Base-by-base conservation (phyloP, 192 early-diverging fungal species). In the Podila verticillata region DNA sequence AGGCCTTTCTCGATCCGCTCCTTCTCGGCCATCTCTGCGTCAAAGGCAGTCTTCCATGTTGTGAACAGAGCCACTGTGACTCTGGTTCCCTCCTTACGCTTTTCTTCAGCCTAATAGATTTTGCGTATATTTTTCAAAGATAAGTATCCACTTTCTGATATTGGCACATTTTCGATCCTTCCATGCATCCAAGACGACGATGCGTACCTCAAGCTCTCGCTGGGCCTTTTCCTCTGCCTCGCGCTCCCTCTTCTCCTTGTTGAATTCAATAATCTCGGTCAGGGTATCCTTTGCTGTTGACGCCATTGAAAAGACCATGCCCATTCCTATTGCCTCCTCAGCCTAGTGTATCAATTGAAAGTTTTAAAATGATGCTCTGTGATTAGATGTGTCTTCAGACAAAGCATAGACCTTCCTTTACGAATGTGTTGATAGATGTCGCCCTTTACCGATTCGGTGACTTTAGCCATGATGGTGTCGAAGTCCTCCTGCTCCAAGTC, bases 251-350 rank as follows among this genome's bases (percentile, higher is more conserved):
- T 66, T 83, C n/a, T 83, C 87, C 47, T 85, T 84, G 63, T 88
- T 87, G 36, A 86, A 86, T 10, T 66, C 17, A 4, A 96, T 85
- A 32, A 92, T 72, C 57, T 88, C 81, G 58, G 88, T 90, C 29
- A 95, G 68, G 0, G 70, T 73, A 68, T 99, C 97, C 72, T 94
- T 94, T 19, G 95, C 86, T 4, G 84, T 74, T 4, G 92, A 86
- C 5, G 89, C 91, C 87, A 98, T 87, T 29, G 90, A 89, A 75
- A 98, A 98, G 28, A 95, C 88, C 94, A 96, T 96, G 48, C 90
- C 95, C 93, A 97, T 96, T 26, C 97, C 97, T 58, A 96, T 70
- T 70, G 89, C 90, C 51, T 93, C 90, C 59, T 94, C 91, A 17
- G 70, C 89, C 89, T 90, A 68, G n/a, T 22, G 39, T n/a, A 44